Percentiles rank a stretch among this genome's conserved stretches.
These are phyloP conservation scores for Thielaviopsis euricoi DNA, from an alignment of 2,329 filamentous ascomycete genomes.

Conservation along the genomic window DNA sequence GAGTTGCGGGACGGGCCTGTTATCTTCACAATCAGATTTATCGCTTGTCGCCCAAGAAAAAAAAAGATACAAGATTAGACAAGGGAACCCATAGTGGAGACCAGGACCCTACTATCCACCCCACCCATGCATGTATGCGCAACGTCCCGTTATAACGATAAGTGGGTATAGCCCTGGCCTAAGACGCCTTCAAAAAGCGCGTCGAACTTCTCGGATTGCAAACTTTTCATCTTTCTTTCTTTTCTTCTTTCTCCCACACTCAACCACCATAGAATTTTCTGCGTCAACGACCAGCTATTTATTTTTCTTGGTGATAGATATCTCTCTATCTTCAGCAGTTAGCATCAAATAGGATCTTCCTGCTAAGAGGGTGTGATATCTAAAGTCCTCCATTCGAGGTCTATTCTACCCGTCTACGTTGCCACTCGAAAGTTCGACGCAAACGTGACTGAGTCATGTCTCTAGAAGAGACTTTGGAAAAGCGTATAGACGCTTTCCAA, in stretches of 20 bases:
- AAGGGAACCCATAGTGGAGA: background rate
- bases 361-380: background rate
- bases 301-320: background rate
- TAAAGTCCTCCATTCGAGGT: background rate
- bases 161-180: slow-evolving; percentile 6
- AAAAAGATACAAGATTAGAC: background rate
- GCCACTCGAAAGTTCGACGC: slow-evolving; percentile 4
- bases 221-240: background rate
- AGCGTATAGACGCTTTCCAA: slow-evolving; percentile 68
- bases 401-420: background rate
- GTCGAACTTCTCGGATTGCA: background rate
- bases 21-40: background rate
- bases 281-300: background rate
- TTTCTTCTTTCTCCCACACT: background rate
- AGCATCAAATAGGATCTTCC: background rate
- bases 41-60: background rate
- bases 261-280: background rate
- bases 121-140: background rate
- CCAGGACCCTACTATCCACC: background rate
- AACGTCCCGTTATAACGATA: background rate
- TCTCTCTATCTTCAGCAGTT: background rate
- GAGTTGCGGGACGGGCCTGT: background rate
- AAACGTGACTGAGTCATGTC: background rate
- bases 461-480: slow-evolving; percentile 49
- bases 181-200: slow-evolving; percentile 6